A percentile compares a stretch with the other conserved stretches of the same genome.
Conservation (phyloP, 306 rosid genomes). For the Castanea crenata region DNA sequence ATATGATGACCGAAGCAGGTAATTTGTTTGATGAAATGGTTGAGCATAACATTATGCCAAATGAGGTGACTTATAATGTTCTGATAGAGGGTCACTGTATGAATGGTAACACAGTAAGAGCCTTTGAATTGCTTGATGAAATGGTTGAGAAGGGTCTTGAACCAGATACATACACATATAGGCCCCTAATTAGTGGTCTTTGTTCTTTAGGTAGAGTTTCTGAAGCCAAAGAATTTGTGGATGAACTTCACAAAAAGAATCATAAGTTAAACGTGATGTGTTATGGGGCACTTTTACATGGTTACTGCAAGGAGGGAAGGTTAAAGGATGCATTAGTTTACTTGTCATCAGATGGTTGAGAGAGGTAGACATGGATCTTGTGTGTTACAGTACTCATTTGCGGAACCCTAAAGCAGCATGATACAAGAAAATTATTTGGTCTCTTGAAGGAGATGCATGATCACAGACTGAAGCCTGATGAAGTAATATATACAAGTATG, state of each 20-base stretch:
- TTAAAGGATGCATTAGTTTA: constrained; percentile 66
- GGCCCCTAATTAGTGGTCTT: constrained; percentile 79
- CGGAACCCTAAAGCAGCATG: constrained; percentile 65
- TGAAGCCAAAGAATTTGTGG: constrained; percentile 74
- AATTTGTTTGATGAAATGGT: constrained; percentile 64
- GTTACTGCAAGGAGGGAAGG: constrained; percentile 82
- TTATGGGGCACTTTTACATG: constrained; percentile 78
- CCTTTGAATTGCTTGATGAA: constrained; percentile 76
- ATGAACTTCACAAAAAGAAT: constrained; percentile 59
- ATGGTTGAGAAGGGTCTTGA: constrained; percentile 67
- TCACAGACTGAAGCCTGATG: constrained; percentile 73
- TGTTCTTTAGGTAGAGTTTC: constrained; percentile 73
- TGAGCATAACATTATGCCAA: constrained; percentile 60
- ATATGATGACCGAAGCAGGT: constrained; percentile 64
- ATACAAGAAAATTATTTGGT: constrained; percentile 40
- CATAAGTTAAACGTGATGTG: constrained; percentile 72
- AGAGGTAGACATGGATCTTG: constrained; percentile 79
- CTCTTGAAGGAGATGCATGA: constrained; percentile 66
- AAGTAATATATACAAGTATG: constrained; percentile 77
- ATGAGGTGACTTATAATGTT: constrained; percentile 88
- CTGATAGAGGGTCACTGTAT: constrained; percentile 80
- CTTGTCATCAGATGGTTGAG: constrained; percentile 66
- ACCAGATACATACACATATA: constrained; percentile 79
- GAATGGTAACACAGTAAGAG: constrained; percentile 55
- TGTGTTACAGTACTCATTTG: constrained; percentile 75